Base-by-base conservation (phyloP, 257 asterid genomes). In the Gardenia jasminoides region DNA sequence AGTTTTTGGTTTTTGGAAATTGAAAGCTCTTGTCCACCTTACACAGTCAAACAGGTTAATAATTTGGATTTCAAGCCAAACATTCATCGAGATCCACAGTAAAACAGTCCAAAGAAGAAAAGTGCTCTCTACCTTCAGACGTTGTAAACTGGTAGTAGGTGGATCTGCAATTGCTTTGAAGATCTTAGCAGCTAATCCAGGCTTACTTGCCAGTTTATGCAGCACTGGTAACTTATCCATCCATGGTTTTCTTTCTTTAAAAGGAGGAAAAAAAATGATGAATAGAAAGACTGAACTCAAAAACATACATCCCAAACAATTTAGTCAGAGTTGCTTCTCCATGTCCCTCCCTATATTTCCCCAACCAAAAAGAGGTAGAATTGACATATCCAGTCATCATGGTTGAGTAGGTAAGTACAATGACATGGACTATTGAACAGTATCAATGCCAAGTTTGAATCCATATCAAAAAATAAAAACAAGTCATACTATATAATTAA, bases 111-210 rank as follows among this genome's bases (percentile, higher is more conserved):
- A 20, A 17, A 3, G 41, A 31, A 7, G 10, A 33, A 67, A 71
- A 59, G n/a, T 13, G 2, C 17, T 47, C 62, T 80, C 62, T 80
- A 93, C 98, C 96, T 94, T 94, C 64, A 95, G 83, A 75, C 97
- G 97, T 84, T 95, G 99, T 87, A 95, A 88, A 85, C 97, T 95
- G 76, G 99, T 95, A 28, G 99, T 95, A 50, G 99, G 99, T 41
- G 99, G 99, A 73, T 95, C 99, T 17, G 99, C 98, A 73, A 86
- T 84, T 82, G 99, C 98, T 89, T 95, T 95, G 86, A 95, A 95
- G 79, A 93, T 92, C 85, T 87, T 88, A 70, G 97, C 83, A 48
- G 94, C 84, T 64, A 87, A 87, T 78, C 81, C 87, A 66, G 85
- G 91, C 76, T 64, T 85, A 82, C 90, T 86, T 75, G 97, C 97